Base-by-base conservation (phyloP, 116 monocot species). In the Cymodocea nodosa region DNA sequence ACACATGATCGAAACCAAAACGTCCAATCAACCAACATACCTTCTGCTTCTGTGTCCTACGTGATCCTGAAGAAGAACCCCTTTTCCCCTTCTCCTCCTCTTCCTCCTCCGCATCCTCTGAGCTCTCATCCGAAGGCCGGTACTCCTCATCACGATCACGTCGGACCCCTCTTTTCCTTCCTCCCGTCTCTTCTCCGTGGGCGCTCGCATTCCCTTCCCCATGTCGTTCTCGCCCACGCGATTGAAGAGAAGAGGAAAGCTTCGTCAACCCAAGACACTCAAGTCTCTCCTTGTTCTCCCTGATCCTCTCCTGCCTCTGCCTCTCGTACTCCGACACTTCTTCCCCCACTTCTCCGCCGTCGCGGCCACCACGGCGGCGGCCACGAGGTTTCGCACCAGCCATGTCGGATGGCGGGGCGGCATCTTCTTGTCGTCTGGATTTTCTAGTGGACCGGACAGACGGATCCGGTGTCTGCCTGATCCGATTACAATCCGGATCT, bases 241-340 rank as follows among this genome's bases (percentile, higher is more conserved):
- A 14, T 35, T 40, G n/a, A 15, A 82, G 62, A 22, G 76, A 63
- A 63, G 81, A 76, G 40, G 72, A 70, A 63, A 85, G 83, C 11
- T 30, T 39, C 24, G 66, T 69, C 48, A 90, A 74, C 35, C 86
- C 83, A 19, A 90, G 79, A 10, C 83, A 78, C 71, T 90, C 71
- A 23, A 83, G 35, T 60, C 78, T 73, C 60, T 69, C 81, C 57
- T 65, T 57, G 74, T 90, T 90, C 76, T 83, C 85, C 35, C 67
- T 73, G 30, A 85, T 83, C 67, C 86, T 78, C 69, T 50, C 51
- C 17, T 83, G 51, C 63, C 89, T 77, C 67, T 76, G 73, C 72
- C 65, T 71, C 76, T 90, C 89, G 81, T 90, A 90, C 36, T 82
- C 82, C 20, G 79, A 65, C n/a, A 71, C 35, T 56, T 4, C 70